Base-by-base conservation (phyloP, 257 asterid species). In the Oldenlandia corymbosa region DNA sequence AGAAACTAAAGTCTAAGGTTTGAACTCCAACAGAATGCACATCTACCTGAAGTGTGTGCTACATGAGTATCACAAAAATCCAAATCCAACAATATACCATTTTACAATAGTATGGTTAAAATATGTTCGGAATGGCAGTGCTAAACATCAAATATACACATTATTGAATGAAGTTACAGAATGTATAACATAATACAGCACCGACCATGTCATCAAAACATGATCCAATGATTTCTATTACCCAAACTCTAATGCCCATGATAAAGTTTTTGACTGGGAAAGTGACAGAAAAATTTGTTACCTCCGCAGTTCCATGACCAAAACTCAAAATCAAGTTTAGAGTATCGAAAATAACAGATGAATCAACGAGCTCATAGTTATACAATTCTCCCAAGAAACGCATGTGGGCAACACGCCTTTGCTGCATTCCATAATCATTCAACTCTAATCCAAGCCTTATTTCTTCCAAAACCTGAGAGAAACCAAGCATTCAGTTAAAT, bases 381-480 rank as follows among this genome's bases (percentile, higher is more conserved):
- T 90, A 93, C 68, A 93, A 71, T 81, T 93, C 99, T 64, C 99
- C 99, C 75, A 90, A 60, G 81, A 93, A 88, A 58, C 97, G 97
- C 95, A 84, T 90, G 80, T 68, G 84, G 23, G 99, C 96, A 79
- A 93, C 72, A 32, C 95, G 95, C 47, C 76, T 81, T 73, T 93
- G 99, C 82, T 93, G 94, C 94, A 83, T 87, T 54, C 91, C 96
- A 46, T 75, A 93, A 80, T 93, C 96, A 83, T 93, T 93, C 84
- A 85, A 69, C 86, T 93, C 97, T 43, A 93, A 31, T 47, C 99
- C 99, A 72, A 75, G 60, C 75, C 91, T 85, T 77, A 87, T 93
- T 81, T 88, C 95, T 80, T 93, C 99, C 82, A 93, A 72, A 72
- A 93, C 97, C 99, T 93, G 54, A 74, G 79, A 67, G n/a, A 45